Percentiles rank a stretch among this genome's conserved stretches.
phyloP scores from a whole-genome alignment of 164 flowering plant species.

The Annona cherimola region DNA sequence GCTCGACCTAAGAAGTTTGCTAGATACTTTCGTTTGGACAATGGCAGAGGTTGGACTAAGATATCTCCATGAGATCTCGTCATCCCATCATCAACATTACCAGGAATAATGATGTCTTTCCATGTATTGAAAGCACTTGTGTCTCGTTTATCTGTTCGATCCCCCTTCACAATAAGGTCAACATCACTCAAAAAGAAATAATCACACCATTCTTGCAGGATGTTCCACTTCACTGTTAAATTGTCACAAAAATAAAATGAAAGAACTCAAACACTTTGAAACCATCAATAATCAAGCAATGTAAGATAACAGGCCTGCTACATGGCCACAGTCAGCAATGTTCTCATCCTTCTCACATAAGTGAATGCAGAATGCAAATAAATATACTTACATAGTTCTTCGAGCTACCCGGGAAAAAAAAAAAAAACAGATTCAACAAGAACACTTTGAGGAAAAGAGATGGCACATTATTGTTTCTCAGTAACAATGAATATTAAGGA shows the following conservation, averaged over 20 bases:
- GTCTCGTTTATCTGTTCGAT: conserved; percentile 88
- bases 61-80: conserved; percentile 39
- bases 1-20: conserved; percentile 92
- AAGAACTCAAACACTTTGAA: not conserved
- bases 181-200: conserved; percentile 1
- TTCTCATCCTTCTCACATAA: not conserved
- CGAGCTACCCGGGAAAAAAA: not conserved
- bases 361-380: not conserved
- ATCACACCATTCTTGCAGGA: not conserved
- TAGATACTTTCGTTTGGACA: conserved; percentile 70
- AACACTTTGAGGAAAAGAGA: not conserved
- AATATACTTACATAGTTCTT: not conserved
- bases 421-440: no score
- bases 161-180: conserved; percentile 56
- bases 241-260: not conserved
- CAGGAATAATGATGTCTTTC: conserved; percentile 98
- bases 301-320: not conserved
- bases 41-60: conserved; percentile 65
- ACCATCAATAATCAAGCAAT: not conserved
- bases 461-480: not conserved
- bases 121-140: conserved; percentile 91
- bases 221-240: not conserved
- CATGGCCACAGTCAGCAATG: not conserved
- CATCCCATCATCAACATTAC: conserved; percentile 92
- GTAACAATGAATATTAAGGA: not conserved